Conservation (phyloP, 1,284 basidiomycete genomes). For the Takashimella koratensis region DNA sequence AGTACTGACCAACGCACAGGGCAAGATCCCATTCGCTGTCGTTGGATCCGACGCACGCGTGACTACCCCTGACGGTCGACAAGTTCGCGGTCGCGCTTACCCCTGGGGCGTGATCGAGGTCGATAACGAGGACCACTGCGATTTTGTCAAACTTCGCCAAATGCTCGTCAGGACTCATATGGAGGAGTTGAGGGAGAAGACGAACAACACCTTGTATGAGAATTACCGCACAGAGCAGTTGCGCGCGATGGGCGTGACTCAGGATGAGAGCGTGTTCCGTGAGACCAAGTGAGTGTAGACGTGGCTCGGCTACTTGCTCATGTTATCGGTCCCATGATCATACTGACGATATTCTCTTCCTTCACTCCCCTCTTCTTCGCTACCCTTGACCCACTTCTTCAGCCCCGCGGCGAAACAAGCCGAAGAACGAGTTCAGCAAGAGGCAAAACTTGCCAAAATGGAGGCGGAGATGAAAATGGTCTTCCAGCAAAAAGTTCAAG, state of each 20-base stretch:
- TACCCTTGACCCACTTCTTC: background rate
- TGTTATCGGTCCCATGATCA: background rate
- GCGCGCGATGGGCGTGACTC: conserved; percentile 89
- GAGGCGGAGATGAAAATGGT: conserved; percentile 99
- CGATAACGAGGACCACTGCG: conserved; percentile 67
- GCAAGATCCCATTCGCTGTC: conserved; percentile 95
- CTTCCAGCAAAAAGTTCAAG: conserved; percentile 98
- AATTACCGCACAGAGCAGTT: conserved; percentile 95
- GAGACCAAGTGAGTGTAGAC: conserved; percentile 79
- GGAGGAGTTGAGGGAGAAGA: conserved; percentile 95
- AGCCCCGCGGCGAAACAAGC: conserved; percentile 92
- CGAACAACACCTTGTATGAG: conserved; percentile 89
- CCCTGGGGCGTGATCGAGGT: conserved; percentile 98
- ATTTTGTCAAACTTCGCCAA: conserved; percentile 96
- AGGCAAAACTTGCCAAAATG: conserved; percentile 96
- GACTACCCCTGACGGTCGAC: conserved; percentile 73
- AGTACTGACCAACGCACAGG: conserved; percentile 42
- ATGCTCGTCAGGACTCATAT: conserved; percentile 98
- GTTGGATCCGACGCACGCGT: conserved; percentile 87
- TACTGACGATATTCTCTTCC: background rate
- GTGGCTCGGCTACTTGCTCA: background rate
- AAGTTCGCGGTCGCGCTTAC: conserved; percentile 86
- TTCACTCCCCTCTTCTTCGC: background rate
- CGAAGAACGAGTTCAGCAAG: conserved; percentile 88
- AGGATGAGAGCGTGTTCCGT: conserved; percentile 95